These are phyloP conservation scores for Tolypocladium endophyticum DNA, from an alignment of 2,329 filamentous ascomycete genomes.

Conservation along the genomic window DNA sequence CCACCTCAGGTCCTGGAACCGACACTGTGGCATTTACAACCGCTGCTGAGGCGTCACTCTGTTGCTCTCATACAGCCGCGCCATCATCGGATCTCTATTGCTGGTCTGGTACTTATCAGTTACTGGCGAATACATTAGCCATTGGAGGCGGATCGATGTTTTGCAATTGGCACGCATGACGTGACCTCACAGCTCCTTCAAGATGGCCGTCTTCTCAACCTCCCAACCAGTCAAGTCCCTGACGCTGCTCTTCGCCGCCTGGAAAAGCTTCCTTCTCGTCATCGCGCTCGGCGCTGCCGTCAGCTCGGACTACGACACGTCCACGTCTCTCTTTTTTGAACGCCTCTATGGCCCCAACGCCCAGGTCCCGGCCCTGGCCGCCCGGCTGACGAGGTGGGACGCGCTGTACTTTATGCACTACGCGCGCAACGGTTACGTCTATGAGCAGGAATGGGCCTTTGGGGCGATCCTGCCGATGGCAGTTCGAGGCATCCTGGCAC, in stretches of 20 bases:
- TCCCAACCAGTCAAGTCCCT: slow-evolving; percentile 14
- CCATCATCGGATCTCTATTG: neutral
- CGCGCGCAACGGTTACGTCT: slow-evolving; percentile 53
- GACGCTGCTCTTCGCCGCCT: slow-evolving; percentile 39
- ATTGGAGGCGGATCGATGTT: neutral
- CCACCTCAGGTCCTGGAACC: neutral
- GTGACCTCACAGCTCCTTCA: neutral
- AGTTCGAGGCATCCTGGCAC: slow-evolving; percentile 25
- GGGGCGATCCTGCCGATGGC: slow-evolving; percentile 37
- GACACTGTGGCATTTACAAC: neutral
- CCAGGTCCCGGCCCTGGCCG: slow-evolving; percentile 33
- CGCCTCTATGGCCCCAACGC: slow-evolving; percentile 20
- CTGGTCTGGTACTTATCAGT: neutral
- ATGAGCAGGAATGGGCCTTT: slow-evolving; percentile 84
- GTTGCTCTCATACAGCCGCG: neutral
- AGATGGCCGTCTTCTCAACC: slow-evolving; percentile 1
- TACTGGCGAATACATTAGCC: neutral
- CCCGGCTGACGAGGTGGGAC: slow-evolving; percentile 67
- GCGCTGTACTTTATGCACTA: slow-evolving; percentile 63
- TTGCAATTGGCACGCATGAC: neutral
- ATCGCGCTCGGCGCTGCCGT: slow-evolving; percentile 42
- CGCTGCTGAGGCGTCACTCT: neutral
- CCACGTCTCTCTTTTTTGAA: slow-evolving; percentile 40
- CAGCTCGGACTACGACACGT: slow-evolving; percentile 69
- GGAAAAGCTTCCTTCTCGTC: slow-evolving; percentile 58